A percentile compares a stretch with the other conserved stretches of the same genome.
These are phyloP conservation scores for Tetratostichococcus sp. DNA, from an alignment of 139 green algal species.

Conservation along the genomic window DNA sequence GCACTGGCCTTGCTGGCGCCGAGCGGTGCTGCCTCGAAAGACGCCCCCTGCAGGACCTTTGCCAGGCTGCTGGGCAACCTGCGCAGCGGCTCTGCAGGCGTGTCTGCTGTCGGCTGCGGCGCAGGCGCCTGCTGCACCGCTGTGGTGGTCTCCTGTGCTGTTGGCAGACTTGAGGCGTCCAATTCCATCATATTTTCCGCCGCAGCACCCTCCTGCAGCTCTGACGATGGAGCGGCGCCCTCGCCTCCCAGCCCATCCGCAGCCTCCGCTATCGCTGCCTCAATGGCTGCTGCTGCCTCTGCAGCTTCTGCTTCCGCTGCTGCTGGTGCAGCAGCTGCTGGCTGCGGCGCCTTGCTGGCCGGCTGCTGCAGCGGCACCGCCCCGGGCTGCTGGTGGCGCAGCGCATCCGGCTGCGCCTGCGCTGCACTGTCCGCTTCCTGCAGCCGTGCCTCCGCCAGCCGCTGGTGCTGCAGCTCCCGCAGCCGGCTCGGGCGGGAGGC, in stretches of 20 bases:
- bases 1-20: background rate
- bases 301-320: background rate
- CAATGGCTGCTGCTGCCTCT: no score
- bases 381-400: background rate
- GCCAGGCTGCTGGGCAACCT: background rate
- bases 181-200: no score
- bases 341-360: background rate
- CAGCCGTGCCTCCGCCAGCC: background rate
- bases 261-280: background rate
- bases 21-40: background rate
- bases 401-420: background rate
- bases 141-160: no score
- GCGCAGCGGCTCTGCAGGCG: background rate
- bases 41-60: background rate
- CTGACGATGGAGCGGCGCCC: no score
- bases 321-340: background rate
- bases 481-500: background rate
- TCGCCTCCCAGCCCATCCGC: background rate
- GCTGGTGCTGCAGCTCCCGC: conserved; percentile 8
- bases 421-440: background rate
- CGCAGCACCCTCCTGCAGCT: background rate
- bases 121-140: background rate
- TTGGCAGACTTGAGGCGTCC: no score
- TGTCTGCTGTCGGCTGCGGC: no score
- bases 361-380: no score